phyloP scores from a whole-genome alignment of 805 yeast genomes.

The Lipomyces orientalis region DNA sequence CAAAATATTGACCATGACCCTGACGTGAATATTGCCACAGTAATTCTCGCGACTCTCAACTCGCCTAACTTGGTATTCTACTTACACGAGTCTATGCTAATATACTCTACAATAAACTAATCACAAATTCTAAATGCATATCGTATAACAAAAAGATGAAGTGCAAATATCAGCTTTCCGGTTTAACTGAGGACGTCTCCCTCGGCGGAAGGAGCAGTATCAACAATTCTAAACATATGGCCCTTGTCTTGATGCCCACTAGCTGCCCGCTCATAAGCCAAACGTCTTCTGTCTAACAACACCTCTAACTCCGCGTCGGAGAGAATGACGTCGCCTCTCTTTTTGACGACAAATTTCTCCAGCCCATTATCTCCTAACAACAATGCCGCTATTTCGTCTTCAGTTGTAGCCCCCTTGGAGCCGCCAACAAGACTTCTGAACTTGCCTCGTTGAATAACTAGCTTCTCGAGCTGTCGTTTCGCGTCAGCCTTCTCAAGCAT shows the following conservation, averaged over 20 bases:
- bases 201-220: slow-evolving; percentile 10
- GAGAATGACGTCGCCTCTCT: slow-evolving; percentile 31
- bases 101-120: neutral
- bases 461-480: slow-evolving; percentile 77
- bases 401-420: slow-evolving; percentile 6
- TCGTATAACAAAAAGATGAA: neutral
- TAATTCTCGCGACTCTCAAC: neutral
- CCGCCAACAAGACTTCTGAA: slow-evolving; percentile 22
- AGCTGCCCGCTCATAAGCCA: slow-evolving; percentile 27
- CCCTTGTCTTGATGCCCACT: neutral
- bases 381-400: slow-evolving; percentile 22
- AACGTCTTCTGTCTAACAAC: slow-evolving; percentile 29
- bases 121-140: neutral
- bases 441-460: slow-evolving; percentile 52
- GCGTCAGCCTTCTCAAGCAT: slow-evolving; percentile 77
- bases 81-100: neutral
- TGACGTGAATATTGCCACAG: too few species aligned
- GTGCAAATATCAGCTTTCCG: neutral
- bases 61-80: neutral
- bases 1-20: too few species aligned
- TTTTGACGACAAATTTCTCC: slow-evolving; percentile 29
- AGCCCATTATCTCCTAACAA: slow-evolving; percentile 27
- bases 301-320: slow-evolving; percentile 30
- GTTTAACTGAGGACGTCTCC: neutral
- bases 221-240: slow-evolving; percentile 23